Base-by-base conservation (phyloP, 768 basidiomycete species). In the Trametes villosa region DNA sequence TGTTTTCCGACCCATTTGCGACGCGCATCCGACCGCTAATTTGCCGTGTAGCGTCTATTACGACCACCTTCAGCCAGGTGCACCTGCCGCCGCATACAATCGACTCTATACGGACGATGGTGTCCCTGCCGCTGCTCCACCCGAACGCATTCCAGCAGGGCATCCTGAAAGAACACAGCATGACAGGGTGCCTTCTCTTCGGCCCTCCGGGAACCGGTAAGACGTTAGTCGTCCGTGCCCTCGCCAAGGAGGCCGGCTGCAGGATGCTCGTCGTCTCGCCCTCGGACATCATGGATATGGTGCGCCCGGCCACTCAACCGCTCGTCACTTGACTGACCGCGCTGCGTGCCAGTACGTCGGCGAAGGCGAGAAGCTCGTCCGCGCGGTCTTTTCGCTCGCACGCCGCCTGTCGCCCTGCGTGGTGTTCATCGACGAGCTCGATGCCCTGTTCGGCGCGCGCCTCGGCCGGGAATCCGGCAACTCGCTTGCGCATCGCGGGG, bases 251-350 rank as follows among this genome's bases (percentile, higher is more conserved):
- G 73, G 93, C 93, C 48, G 96, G 94, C 4, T 95, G 94, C 66
- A 83, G 93, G 50, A 98, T 98, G 95, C 76, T 98, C 69, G 85
- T 87, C 12, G 81, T 98, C 48, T 89, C 91, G 44, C 93, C 95
- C 7, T 93, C 94, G 11, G 95, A 98, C 70, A 91, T 98, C 46
- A 94, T 96, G 87, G 94, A 97, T 71, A 96, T 96, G 92, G 92
- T 92, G 62, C 46, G 82, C 57, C 8, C 40, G 53, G 22, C 62
- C 49, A 15, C 22, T 31, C 9, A 36, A 33, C 5, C 27, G 17
- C 27, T 50, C 36, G 36, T 50, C 67, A 63, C 38, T 18, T 33
- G 51, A 30, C 48, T 60, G 36, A 57, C 40, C 1, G 18, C 41
- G 9, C 24, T 46, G 44, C 29, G 34, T 24, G 34, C 18, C 60